Evolutionary conservation across 2,329 filamentous ascomycete species (phyloP), one percentile per base, ranked within the genome.

Genomic region (Botrytis deweyae): DNA sequence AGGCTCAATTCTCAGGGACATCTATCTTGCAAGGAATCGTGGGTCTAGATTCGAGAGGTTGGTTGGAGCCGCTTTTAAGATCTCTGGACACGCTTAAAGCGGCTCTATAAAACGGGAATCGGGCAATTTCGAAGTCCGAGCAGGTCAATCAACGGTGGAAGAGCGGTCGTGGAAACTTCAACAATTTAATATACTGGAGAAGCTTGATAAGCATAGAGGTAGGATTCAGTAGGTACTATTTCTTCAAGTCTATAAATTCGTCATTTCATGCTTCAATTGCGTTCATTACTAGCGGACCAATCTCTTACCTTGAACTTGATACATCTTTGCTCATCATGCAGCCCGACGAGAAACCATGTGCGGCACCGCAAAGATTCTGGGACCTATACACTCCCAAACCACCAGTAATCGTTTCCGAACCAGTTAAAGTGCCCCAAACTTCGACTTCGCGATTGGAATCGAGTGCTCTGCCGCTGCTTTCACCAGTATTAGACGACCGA

Each of bases 401-500:
- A 33, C 14, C 71, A n/a, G 61, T 16, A 46, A 36, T 44, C 38
- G n/a, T n/a, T 66, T 29, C 44, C 14, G 46, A 42, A 20, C 49
- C 61, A 42, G 29, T 44, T 12, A 65, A 55, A 59, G 38, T 58
- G n/a, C 62, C 62, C 22, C 49, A 44, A 22, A 67, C 46, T 42
- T 67, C 62, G 29, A 66, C 14, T 42, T 42, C 62, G 25, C 70
- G 46, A 46, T 38, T 72, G 20, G 22, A 63, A n/a, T 6, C 36
- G 55, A 49, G 63, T 22, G 58, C 72, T 42, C 33, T 18, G 36
- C 49, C 49, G 3, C 64, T 29, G 12, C 72, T 78, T 46, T 75
- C 78, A 22, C 58, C 25, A 20, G 76, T 73, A 20, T 72, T 76
- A 18, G 42, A 44, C 29, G 62, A 67, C 55, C 76, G 73, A 7